These are phyloP conservation scores for Lactifluus rugatus DNA, from an alignment of 768 basidiomycete genomes.

Conservation along the genomic window DNA sequence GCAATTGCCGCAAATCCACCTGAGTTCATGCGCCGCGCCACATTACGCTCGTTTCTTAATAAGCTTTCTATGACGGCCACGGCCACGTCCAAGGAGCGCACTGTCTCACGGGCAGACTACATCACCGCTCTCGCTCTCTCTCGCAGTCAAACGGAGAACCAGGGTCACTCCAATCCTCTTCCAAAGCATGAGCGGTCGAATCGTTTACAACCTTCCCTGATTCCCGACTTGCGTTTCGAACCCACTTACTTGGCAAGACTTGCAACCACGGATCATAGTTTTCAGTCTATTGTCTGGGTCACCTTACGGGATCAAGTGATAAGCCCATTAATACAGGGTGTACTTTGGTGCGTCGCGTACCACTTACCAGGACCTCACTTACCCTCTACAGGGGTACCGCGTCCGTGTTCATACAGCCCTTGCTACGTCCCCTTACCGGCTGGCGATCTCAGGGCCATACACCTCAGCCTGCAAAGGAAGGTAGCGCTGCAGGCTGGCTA, in stretches of 20 bases:
- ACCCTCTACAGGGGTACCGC: conserved; percentile 2
- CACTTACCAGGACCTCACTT: not conserved
- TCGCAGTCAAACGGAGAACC: not conserved
- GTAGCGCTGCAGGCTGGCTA: conserved; percentile 5
- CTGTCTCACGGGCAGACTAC: conserved; percentile 13
- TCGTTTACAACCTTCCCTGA: conserved; percentile 26
- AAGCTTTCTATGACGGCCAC: not conserved
- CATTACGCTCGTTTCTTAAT: too few species aligned
- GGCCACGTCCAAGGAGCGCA: conserved; percentile 11
- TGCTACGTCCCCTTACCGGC: not conserved
- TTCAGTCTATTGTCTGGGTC: conserved; percentile 51
- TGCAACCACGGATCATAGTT: conserved; percentile 41
- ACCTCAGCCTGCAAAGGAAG: not conserved
- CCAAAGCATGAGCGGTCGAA: not conserved
- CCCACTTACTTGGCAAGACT: conserved; percentile 58
- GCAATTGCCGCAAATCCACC: not conserved
- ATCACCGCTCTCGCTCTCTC: conserved; percentile 14
- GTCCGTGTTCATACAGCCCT: conserved; percentile 6
- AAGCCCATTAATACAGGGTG: conserved; percentile 57
- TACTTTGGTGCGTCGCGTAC: conserved; percentile 43
- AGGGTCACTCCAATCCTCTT: not conserved
- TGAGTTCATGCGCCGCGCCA: too few species aligned
- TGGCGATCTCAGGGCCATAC: not conserved
- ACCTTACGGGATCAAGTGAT: conserved; percentile 61
- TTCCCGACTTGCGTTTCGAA: conserved; percentile 73